These are phyloP conservation scores for Chlorella vulgaris DNA, from an alignment of 139 green algal genomes.

Conservation along the genomic window DNA sequence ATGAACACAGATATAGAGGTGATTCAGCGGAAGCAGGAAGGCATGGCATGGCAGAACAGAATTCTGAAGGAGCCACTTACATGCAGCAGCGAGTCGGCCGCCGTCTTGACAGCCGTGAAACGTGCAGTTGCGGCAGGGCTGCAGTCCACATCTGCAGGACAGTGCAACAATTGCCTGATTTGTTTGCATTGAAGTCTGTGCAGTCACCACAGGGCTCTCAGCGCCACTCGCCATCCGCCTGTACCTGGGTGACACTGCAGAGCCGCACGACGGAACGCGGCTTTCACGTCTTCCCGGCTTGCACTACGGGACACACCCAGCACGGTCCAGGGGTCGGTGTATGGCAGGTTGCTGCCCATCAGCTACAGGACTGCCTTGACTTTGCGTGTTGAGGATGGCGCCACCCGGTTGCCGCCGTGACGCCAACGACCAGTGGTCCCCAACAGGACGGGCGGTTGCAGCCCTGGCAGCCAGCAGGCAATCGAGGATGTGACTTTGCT, in stretches of 20 bases:
- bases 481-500: no score
- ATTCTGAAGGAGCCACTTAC: no score
- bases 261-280: conserved; percentile 4
- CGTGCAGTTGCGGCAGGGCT: background rate
- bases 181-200: background rate
- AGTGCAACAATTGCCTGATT: background rate
- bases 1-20: no score
- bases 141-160: background rate
- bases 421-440: no score
- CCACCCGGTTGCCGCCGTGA: no score
- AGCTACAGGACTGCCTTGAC: background rate
- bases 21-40: no score
- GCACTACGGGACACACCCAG: background rate
- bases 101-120: conserved; percentile 2
- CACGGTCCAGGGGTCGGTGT: conserved; percentile 12
- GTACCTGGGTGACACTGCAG: background rate
- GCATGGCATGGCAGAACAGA: no score
- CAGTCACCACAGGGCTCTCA: background rate
- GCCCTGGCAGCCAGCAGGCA: no score
- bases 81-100: conserved; percentile 14
- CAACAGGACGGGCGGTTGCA: no score
- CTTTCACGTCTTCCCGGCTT: conserved; percentile 18
- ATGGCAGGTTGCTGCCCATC: conserved; percentile 1
- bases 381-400: no score
- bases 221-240: background rate